phyloP scores from a whole-genome alignment of 768 basidiomycete genomes.

The Phaeotremella fagi region DNA sequence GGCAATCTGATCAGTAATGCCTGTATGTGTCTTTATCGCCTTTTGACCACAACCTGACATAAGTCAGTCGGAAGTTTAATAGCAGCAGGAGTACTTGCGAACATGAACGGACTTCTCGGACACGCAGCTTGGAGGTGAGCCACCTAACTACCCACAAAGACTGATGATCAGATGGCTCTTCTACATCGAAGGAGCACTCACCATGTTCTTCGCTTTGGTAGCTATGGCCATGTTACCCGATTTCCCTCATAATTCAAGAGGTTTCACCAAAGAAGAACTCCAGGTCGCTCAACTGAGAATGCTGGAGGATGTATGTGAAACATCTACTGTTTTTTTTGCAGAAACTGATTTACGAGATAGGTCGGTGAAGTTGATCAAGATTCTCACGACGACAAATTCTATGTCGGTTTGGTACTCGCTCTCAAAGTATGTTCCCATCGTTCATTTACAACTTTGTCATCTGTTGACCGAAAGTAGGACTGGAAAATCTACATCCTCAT shows the following conservation, averaged over 20 bases:
- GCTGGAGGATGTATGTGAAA: constrained; percentile 3
- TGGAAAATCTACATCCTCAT: constrained; percentile 34
- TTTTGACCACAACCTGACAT: not conserved
- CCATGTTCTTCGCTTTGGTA: constrained; percentile 62
- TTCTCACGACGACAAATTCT: constrained; percentile 23
- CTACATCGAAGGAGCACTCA: constrained; percentile 68
- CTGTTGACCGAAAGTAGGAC: constrained; percentile 8
- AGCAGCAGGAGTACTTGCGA: constrained; percentile 64
- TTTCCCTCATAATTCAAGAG: not conserved
- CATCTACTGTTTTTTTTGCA: not conserved
- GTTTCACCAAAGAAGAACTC: constrained; percentile 13
- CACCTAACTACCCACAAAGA: no score
- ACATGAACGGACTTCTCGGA: constrained; percentile 63
- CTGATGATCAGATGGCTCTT: no score
- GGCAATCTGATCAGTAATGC: constrained; percentile 73
- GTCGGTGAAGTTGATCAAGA: constrained; percentile 14
- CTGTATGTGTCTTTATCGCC: constrained; percentile 58
- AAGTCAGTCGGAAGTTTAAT: constrained; percentile 48
- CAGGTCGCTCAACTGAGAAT: constrained; percentile 15
- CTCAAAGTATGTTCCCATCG: constrained; percentile 11
- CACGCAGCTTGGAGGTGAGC: constrained; percentile 60
- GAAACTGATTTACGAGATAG: not conserved
- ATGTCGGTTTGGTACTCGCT: constrained; percentile 21
- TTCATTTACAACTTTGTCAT: not conserved
- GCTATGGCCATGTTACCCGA: constrained; percentile 2